Conservation (phyloP, 2,329 filamentous ascomycete genomes). For the Chaetomiaceae sp. region DNA sequence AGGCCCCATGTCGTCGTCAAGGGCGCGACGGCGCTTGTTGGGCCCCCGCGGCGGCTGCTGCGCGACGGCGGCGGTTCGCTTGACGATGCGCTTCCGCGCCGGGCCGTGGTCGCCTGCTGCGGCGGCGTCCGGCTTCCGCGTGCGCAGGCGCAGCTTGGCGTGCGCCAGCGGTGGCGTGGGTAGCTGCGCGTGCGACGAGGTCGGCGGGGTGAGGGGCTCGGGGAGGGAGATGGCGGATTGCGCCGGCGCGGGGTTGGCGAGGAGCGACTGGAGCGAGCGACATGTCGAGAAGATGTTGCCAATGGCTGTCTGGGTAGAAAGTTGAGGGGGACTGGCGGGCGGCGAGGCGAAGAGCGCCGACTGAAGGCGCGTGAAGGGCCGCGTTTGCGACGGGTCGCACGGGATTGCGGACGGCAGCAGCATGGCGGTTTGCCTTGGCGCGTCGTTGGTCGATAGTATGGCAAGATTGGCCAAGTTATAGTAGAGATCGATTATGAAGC, state of each 20-base stretch:
- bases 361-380: conserved; percentile 39
- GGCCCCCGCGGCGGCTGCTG: conserved; percentile 33
- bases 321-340: conserved; percentile 48
- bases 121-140: conserved; percentile 32
- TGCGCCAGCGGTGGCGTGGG: conserved; percentile 52
- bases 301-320: conserved; percentile 41
- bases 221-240: conserved; percentile 22
- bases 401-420: conserved; percentile 53
- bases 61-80: conserved; percentile 34
- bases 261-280: conserved; percentile 55
- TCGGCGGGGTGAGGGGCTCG: conserved; percentile 38
- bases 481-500: no score
- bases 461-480: no score
- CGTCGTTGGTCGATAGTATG: neutral
- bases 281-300: conserved; percentile 54
- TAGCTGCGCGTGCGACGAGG: conserved; percentile 35
- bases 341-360: conserved; percentile 51
- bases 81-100: conserved; percentile 45
- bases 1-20: conserved; percentile 42
- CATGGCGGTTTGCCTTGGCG: conserved; percentile 35
- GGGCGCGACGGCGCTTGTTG: conserved; percentile 48
- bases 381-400: conserved; percentile 48
- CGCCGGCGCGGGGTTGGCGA: conserved; percentile 37
- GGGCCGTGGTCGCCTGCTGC: conserved; percentile 27
- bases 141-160: conserved; percentile 51